Evolutionary conservation across 257 asterid genomes (phyloP).

Genomic region (Verbena officinalis): DNA sequence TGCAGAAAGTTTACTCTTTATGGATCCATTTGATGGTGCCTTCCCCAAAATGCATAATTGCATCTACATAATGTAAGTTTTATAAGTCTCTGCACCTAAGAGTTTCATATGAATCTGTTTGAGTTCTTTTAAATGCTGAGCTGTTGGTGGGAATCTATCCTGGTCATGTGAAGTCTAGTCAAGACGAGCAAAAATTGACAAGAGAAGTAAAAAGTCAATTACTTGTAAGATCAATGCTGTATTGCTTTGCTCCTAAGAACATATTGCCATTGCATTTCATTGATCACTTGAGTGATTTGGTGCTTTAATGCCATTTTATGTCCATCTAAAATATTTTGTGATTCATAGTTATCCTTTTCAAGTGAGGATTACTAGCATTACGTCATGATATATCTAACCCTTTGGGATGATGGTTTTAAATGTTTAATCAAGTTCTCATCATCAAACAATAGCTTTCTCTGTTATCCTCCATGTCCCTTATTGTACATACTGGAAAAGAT

Average conservation of each 20-base stretch:
- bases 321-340: background rate
- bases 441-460: background rate
- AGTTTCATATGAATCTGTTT: background rate
- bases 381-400: background rate
- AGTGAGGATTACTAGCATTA: background rate
- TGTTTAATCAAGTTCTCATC: background rate
- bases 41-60: constrained; percentile 70
- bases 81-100: constrained; percentile 1
- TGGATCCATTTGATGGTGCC: constrained; percentile 87
- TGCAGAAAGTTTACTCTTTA: constrained; percentile 81
- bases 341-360: background rate
- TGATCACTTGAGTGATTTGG: background rate
- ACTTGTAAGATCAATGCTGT: background rate
- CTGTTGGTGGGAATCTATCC: constrained; percentile 1
- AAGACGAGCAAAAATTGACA: constrained; percentile 2
- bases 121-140: background rate
- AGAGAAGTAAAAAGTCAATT: constrained; percentile 1
- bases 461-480: background rate
- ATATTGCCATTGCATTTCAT: background rate
- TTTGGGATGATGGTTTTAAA: background rate
- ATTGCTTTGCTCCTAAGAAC: background rate
- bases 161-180: background rate
- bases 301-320: background rate
- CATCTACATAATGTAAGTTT: constrained; percentile 78
- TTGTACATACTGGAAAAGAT: background rate